These are phyloP conservation scores for Trichoderma koningii DNA, from an alignment of 2,329 filamentous ascomycete species.

Conservation along the genomic window DNA sequence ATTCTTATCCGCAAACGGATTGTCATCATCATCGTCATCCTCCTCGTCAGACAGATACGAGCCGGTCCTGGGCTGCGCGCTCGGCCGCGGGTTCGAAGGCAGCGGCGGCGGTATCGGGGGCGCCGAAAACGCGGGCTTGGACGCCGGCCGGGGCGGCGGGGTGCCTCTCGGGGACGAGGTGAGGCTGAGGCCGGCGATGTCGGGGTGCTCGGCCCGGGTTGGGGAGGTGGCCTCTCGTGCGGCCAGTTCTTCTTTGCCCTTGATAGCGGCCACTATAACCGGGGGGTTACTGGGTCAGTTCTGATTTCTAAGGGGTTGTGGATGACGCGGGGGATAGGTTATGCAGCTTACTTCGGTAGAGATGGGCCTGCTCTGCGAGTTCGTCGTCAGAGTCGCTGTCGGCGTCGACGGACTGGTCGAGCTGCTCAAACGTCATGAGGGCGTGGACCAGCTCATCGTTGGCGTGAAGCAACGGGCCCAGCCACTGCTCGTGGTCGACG, in stretches of 20 bases:
- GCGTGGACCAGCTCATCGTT: constrained; percentile 96
- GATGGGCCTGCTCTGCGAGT: constrained; percentile 65
- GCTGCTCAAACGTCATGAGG: constrained; percentile 90
- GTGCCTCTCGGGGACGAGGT: constrained; percentile 48
- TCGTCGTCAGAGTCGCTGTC: constrained; percentile 72
- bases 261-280: constrained; percentile 56
- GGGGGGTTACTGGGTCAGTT: background rate
- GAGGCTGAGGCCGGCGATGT: constrained; percentile 51
- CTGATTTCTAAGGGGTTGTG: too few species aligned
- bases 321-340: background rate
- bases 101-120: constrained; percentile 44
- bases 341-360: constrained; percentile 58
- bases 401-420: constrained; percentile 81
- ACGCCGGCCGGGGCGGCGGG: constrained; percentile 41
- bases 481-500: constrained; percentile 87
- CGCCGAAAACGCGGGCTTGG: constrained; percentile 50
- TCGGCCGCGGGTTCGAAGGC: constrained; percentile 29
- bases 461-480: constrained; percentile 86
- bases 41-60: constrained; percentile 47
- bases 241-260: constrained; percentile 49
- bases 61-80: constrained; percentile 36
- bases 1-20: constrained; percentile 85
- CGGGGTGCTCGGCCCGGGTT: constrained; percentile 44
- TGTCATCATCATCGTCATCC: constrained; percentile 79
- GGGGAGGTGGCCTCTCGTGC: constrained; percentile 43